Evolutionary conservation across 2,329 filamentous ascomycete genomes (phyloP), one percentile per base, ranked within the genome.

Genomic region (Diaporthe vaccinii): DNA sequence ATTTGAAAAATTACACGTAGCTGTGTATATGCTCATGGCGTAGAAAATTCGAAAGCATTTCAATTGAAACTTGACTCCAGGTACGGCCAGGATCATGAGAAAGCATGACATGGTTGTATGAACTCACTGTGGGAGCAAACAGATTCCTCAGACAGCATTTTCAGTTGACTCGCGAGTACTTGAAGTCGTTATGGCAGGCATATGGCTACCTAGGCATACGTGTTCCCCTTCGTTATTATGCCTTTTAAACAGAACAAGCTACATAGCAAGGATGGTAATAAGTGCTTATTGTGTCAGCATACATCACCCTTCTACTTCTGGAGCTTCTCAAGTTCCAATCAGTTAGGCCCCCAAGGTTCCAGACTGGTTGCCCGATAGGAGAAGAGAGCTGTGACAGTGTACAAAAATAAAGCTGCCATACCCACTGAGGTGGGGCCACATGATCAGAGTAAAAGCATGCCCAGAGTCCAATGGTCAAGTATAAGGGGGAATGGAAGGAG

Each of bases 401-500:
- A 15, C 14, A 22, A 34, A 65, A 65, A 44, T 10, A 25, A 61
- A 22, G 22, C 15, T 25, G 15, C 14, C 34, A 22, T 12, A 15
- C 57, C 36, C 57, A 59, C 57, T 59, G 8, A 12, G 34, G 12
- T 17, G 22, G 5, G 34, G 7, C 34, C 36, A 41, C 22, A 58
- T 25, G 2, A n/a, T 12, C n/a, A 39, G 22, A 61, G 9, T 20
- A 12, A 41, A 20, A 65, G 41, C 20, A n/a, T 36, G 2, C 7
- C 62, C 62, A 67, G 31, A 39, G 62, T 67, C 62, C 44, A 67
- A 34, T 67, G 31, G 31, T 51, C 44, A 67, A 34, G 28, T 3
- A 2, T 44, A 51, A 25, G 44, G 9, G 12, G 28, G 12, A 8
- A 10, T n/a, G 3, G 1, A 17, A 10, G 44, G 46, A 20, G 20